phyloP scores from a whole-genome alignment of 805 yeast species.

The Schwanniomyces sp. region DNA sequence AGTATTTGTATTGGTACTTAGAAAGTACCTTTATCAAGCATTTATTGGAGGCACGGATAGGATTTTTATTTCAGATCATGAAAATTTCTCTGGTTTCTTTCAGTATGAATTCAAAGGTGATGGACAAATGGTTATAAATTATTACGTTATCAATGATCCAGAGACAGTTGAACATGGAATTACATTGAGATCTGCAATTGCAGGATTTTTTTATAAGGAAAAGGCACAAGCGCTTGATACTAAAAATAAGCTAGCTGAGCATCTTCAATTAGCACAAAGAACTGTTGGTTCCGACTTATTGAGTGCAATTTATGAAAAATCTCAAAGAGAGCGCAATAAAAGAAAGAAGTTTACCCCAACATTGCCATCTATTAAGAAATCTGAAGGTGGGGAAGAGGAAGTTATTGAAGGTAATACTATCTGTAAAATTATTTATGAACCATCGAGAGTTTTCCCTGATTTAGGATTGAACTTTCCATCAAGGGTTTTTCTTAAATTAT shows the following conservation, averaged over 20 bases:
- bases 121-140: not conserved
- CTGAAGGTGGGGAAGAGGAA: not conserved
- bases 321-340: no score
- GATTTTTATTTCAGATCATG: not conserved
- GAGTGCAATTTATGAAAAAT: no score
- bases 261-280: no score
- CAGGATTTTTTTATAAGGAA: slow-evolving; percentile 1
- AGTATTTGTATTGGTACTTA: not conserved
- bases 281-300: no score
- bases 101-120: not conserved
- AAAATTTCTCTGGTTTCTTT: not conserved
- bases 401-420: not conserved
- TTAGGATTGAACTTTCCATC: not conserved
- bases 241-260: not conserved
- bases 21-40: not conserved
- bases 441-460: not conserved
- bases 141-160: no score
- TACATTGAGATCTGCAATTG: slow-evolving; percentile 5
- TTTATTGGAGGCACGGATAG: not conserved
- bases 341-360: no score
- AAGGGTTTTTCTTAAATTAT: slow-evolving; percentile 1
- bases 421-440: not conserved
- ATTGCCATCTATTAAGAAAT: no score
- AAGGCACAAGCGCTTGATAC: not conserved
- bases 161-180: slow-evolving; percentile 4